A percentile compares a stretch with the other conserved stretches of the same genome.
These are phyloP conservation scores for Chlorella ohadii DNA, from an alignment of 139 green algal species.

Conservation along the genomic window DNA sequence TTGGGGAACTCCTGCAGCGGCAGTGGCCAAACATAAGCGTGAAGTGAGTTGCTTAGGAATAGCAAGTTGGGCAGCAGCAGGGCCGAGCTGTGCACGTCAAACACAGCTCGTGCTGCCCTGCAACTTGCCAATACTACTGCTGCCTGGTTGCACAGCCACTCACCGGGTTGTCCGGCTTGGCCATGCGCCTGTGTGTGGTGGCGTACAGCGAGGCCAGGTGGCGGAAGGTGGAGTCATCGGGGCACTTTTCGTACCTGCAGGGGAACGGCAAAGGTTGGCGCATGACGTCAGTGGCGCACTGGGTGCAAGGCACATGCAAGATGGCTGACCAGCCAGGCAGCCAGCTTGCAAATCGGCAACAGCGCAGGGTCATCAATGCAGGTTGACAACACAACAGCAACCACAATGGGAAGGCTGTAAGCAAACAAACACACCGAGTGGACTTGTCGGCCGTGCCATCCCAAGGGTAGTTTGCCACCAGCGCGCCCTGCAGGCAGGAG, in stretches of 20 bases:
- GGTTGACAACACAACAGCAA: too few species aligned
- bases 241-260: slow-evolving; percentile 60
- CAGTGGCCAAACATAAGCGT: background rate
- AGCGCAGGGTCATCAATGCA: too few species aligned
- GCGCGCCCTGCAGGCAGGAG: slow-evolving; percentile 60
- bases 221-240: slow-evolving; percentile 84
- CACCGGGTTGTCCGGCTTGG: slow-evolving; percentile 36
- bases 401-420: too few species aligned
- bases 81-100: background rate
- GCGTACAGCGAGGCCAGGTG: slow-evolving; percentile 82
- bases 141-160: background rate
- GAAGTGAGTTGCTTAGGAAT: too few species aligned
- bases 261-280: too few species aligned
- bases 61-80: background rate
- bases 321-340: too few species aligned
- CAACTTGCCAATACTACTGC: background rate
- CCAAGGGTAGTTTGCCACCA: slow-evolving; percentile 90
- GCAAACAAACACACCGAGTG: slow-evolving; percentile 9
- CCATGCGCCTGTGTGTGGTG: slow-evolving; percentile 64
- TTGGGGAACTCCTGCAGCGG: slow-evolving; percentile 72
- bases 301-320: too few species aligned
- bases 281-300: too few species aligned
- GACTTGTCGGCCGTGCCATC: slow-evolving; percentile 75
- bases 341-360: too few species aligned
- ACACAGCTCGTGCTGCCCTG: too few species aligned